Conservation (phyloP, 2,329 filamentous ascomycete genomes). For the Cryphonectria carpinicola region DNA sequence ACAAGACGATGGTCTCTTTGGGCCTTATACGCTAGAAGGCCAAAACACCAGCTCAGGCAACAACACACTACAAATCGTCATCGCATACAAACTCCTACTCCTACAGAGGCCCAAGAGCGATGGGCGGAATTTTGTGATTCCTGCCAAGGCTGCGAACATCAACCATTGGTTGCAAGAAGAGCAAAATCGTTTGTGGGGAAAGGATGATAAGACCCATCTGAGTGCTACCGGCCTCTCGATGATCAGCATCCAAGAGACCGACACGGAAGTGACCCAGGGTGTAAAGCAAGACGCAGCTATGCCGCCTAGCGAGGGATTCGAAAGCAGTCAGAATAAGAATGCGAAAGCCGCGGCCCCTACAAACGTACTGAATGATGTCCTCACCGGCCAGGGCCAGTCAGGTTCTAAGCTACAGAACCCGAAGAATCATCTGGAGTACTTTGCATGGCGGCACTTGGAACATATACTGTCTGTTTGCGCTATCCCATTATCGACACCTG, state of each 20-base stretch:
- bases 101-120: background rate
- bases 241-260: background rate
- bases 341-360: too few relatives aligned
- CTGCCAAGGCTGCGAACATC: conserved; percentile 1
- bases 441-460: conserved; percentile 20
- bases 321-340: too few relatives aligned
- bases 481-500: background rate
- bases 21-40: background rate
- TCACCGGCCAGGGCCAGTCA: background rate
- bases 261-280: too few relatives aligned
- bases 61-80: conserved; percentile 1
- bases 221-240: background rate
- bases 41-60: background rate
- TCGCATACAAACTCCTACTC: conserved; percentile 5
- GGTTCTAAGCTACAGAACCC: background rate
- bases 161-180: background rate
- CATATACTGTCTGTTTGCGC: too few relatives aligned
- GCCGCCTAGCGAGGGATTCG: too few relatives aligned
- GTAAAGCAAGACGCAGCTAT: too few relatives aligned
- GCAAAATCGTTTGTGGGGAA: background rate
- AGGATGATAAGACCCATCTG: background rate
- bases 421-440: conserved; percentile 3
- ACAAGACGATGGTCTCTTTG: background rate
- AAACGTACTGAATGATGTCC: background rate
- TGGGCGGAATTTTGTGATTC: conserved; percentile 17